These are phyloP conservation scores for Penicillium coffeae DNA, from an alignment of 495 filamentous ascomycete genomes.

Conservation along the genomic window DNA sequence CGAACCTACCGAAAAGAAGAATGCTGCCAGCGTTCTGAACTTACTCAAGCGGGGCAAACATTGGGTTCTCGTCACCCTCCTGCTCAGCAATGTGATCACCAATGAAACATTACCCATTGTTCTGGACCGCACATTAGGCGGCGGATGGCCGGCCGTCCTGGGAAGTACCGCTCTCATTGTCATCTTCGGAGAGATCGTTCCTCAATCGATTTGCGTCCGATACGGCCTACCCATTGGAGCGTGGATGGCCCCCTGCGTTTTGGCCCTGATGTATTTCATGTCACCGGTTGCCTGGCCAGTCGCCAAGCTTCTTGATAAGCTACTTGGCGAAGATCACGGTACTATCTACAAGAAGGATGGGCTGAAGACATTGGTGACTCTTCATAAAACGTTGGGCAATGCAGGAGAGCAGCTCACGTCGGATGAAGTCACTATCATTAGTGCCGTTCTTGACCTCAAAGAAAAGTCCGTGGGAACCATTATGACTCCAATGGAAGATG, in stretches of 20 bases:
- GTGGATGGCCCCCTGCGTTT: slow-evolving; percentile 85
- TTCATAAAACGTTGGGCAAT: slow-evolving; percentile 86
- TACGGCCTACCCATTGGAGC: slow-evolving; percentile 96
- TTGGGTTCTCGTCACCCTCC: slow-evolving; percentile 95
- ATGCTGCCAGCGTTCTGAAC: slow-evolving; percentile 75
- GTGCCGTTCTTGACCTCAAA: slow-evolving; percentile 91
- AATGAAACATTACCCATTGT: slow-evolving; percentile 97
- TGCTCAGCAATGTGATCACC: slow-evolving; percentile 95
- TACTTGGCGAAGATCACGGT: slow-evolving; percentile 88
- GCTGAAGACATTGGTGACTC: slow-evolving; percentile 82
- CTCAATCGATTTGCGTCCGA: slow-evolving; percentile 93
- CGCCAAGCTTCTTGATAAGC: slow-evolving; percentile 81
- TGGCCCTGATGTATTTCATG: slow-evolving; percentile 87
- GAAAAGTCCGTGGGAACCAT: slow-evolving; percentile 91
- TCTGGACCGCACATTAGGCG: slow-evolving; percentile 87
- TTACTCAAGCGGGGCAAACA: slow-evolving; percentile 88
- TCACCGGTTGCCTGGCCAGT: slow-evolving; percentile 83
- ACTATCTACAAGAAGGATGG: slow-evolving; percentile 96
- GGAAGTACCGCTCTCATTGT: slow-evolving; percentile 93
- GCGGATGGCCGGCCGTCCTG: slow-evolving; percentile 90
- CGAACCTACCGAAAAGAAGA: slow-evolving; percentile 72
- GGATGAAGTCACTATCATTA: slow-evolving; percentile 98
- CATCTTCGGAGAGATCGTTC: slow-evolving; percentile 95
- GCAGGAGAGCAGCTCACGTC: slow-evolving; percentile 87
- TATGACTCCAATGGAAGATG: slow-evolving; percentile 98